Evolutionary conservation across 2,329 filamentous ascomycete genomes (phyloP), one percentile per base, ranked within the genome.

Genomic region (Metarhizium album): DNA sequence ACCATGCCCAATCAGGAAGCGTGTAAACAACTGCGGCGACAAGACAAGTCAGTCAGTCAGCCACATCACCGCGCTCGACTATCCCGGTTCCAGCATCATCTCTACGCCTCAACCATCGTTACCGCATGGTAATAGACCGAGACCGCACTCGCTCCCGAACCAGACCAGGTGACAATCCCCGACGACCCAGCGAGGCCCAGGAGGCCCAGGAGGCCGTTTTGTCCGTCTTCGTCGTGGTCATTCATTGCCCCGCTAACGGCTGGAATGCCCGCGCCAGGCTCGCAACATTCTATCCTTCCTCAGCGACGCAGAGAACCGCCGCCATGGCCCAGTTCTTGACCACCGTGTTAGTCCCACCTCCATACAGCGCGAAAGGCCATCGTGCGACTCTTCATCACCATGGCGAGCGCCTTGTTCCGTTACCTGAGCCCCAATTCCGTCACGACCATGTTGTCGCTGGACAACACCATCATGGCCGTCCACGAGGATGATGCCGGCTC

Each of bases 281-380:
- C 46, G 58, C 50, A 55, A 49, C 47, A 40, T 51, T 35, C 20
- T 54, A 20, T 9, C 27, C 27, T 48, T 45, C 51, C 20, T 47
- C 50, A 45, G 54, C 51, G 47, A 47, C 24, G 29, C 49, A 42
- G 51, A 53, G 46, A 49, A 50, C 54, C 47, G 48, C 55, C 56
- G 58, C 52, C 54, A 71, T 71, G 68, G 63, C 68, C 47, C 67
- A 70, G 57, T 71, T 71, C 60, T 62, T 71, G 55, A 69, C 67
- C 46, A 70, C 69, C 53, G 69, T 71, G 69, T 71, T 65, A 64
- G 69, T 70, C 46, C 43, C 42, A 51, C 46, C 23, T 46, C 37
- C 48, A 52, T 52, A 33, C 43, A 23, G 24, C 16, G 42, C 23
- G 42, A 20, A 29, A 16, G 40, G 20, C 18, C 11, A 24, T 43